phyloP scores from a whole-genome alignment of 2,329 filamentous ascomycete species.

The Monosporascus ibericus region DNA sequence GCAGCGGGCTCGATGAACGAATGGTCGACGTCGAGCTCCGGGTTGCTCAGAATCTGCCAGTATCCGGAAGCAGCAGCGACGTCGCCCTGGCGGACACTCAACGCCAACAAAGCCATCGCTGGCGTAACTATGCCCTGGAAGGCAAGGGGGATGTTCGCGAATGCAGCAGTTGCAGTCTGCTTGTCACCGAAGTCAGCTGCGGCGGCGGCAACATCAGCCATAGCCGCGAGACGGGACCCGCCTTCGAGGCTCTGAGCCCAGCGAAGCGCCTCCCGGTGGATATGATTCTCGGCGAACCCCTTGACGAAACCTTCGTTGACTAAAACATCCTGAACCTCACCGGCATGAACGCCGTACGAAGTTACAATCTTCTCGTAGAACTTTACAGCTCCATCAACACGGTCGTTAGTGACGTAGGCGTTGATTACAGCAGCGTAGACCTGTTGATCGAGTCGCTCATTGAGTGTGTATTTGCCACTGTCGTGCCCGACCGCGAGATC shows the following conservation, averaged over 20 bases:
- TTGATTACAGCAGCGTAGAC: constrained; percentile 91
- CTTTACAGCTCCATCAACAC: constrained; percentile 72
- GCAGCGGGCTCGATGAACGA: constrained; percentile 79
- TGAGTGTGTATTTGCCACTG: constrained; percentile 60
- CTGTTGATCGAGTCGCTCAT: constrained; percentile 69
- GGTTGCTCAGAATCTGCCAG: constrained; percentile 67
- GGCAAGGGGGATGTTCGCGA: constrained; percentile 49
- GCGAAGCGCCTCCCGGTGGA: constrained; percentile 66
- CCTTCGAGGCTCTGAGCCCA: constrained; percentile 63
- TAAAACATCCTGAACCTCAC: constrained; percentile 64
- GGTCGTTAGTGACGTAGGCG: constrained; percentile 77
- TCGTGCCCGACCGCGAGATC: constrained; percentile 80
- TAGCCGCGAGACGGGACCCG: constrained; percentile 52
- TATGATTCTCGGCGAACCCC: constrained; percentile 63
- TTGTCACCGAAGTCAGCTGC: constrained; percentile 77
- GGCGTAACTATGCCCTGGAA: constrained; percentile 48
- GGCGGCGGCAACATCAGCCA: constrained; percentile 66
- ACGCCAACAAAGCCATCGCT: constrained; percentile 76
- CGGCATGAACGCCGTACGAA: constrained; percentile 51
- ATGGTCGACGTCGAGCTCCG: constrained; percentile 52
- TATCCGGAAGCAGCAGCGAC: constrained; percentile 70
- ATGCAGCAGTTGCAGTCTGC: constrained; percentile 61
- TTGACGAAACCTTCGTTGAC: constrained; percentile 72
- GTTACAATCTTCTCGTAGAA: constrained; percentile 77
- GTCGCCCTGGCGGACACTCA: constrained; percentile 78